Conservation (phyloP, 371 early-diverging fungal species). For the Rhizopus sp. region DNA sequence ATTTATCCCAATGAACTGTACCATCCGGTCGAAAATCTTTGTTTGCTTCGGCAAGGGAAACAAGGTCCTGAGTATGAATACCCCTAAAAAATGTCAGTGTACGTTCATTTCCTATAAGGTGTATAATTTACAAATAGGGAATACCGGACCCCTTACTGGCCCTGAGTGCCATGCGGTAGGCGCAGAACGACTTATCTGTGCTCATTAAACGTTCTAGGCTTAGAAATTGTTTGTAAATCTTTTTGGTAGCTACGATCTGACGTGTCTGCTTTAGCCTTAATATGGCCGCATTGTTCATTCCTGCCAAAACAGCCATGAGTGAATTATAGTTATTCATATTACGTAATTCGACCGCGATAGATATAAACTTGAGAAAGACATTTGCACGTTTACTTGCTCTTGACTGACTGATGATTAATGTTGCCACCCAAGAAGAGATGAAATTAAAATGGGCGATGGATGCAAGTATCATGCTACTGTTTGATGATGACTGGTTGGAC, state of each 20-base stretch:
- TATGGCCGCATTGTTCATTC: slow-evolving; percentile 69
- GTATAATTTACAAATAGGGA: slow-evolving; percentile 53
- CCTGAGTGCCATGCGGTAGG: slow-evolving; percentile 64
- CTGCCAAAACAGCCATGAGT: slow-evolving; percentile 73
- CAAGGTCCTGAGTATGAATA: slow-evolving; percentile 57
- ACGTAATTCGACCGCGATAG: slow-evolving; percentile 61
- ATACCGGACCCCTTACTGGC: slow-evolving; percentile 57
- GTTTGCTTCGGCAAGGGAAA: slow-evolving; percentile 62
- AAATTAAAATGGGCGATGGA: slow-evolving; percentile 64
- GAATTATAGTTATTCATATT: slow-evolving; percentile 70
- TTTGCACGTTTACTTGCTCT: slow-evolving; percentile 60
- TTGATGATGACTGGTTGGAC: slow-evolving; percentile 23
- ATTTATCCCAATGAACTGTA: slow-evolving; percentile 65
- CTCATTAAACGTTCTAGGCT: slow-evolving; percentile 69
- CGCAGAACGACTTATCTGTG: slow-evolving; percentile 60
- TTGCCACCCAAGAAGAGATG: slow-evolving; percentile 68
- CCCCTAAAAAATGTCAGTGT: slow-evolving; percentile 34
- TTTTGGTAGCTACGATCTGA: slow-evolving; percentile 47
- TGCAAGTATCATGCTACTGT: slow-evolving; percentile 42
- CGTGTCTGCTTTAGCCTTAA: slow-evolving; percentile 64
- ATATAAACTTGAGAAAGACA: slow-evolving; percentile 65
- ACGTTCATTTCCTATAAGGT: not conserved
- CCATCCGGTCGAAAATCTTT: slow-evolving; percentile 58
- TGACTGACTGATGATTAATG: slow-evolving; percentile 62
- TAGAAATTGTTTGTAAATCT: slow-evolving; percentile 56